Conservation (phyloP, 192 early-diverging fungal genomes). For the Pilaira anomala region DNA sequence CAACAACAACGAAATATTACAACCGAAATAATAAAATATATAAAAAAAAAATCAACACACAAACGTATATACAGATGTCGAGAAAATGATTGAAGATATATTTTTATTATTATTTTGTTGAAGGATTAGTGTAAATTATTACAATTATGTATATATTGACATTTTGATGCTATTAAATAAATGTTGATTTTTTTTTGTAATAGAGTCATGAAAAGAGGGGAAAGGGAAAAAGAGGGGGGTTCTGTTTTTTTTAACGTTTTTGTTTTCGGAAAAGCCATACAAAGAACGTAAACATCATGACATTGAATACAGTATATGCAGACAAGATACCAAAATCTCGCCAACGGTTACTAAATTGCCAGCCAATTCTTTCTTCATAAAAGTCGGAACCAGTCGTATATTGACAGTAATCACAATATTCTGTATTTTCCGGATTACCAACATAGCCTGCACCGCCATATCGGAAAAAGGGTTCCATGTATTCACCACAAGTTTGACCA, state of each 20-base stretch:
- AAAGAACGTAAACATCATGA: conserved; percentile 22
- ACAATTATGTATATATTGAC: too few relatives aligned
- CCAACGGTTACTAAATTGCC: conserved; percentile 55
- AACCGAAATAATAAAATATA: background rate
- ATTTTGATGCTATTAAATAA: too few relatives aligned
- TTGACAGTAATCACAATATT: conserved; percentile 49
- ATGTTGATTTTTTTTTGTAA: too few relatives aligned
- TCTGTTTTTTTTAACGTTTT: conserved; percentile 27
- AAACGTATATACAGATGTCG: background rate
- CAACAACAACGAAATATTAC: too few relatives aligned
- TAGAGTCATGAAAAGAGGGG: too few relatives aligned
- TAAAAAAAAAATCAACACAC: background rate
- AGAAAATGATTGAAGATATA: too few relatives aligned
- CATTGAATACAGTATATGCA: conserved; percentile 52
- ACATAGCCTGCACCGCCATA: conserved; percentile 57
- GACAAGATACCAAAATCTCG: conserved; percentile 58
- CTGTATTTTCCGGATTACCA: conserved; percentile 45
- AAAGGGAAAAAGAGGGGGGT: background rate
- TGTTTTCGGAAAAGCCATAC: conserved; percentile 41
- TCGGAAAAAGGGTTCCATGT: conserved; percentile 41
- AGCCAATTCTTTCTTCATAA: conserved; percentile 36
- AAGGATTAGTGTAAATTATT: too few relatives aligned
- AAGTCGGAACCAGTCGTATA: conserved; percentile 38
- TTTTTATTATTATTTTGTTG: too few relatives aligned
- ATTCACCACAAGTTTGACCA: conserved; percentile 45